Evolutionary conservation across 2,329 filamentous ascomycete genomes (phyloP).

Genomic region (Fusarium luffae): DNA sequence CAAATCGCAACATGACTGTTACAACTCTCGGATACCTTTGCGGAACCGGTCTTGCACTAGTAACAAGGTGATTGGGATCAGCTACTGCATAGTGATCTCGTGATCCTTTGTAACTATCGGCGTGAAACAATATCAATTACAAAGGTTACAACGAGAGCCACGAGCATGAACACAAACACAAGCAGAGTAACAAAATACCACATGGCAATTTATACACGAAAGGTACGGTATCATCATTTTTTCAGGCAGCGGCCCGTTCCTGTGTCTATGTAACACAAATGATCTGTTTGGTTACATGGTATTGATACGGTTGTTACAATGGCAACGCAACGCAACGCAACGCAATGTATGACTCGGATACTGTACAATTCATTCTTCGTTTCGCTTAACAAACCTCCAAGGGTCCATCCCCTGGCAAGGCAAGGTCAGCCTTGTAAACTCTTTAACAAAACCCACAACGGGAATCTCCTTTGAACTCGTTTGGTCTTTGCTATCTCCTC

Average conservation of each 20-base stretch:
- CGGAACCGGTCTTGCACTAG: slow-evolving; percentile 6
- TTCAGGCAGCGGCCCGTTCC: slow-evolving; percentile 30
- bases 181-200: not conserved
- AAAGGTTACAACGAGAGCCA: not conserved
- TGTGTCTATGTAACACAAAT: slow-evolving; percentile 12
- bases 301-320: too few relatives aligned
- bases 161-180: not conserved
- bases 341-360: not conserved
- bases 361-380: slow-evolving; percentile 8
- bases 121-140: not conserved
- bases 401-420: not conserved
- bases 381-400: not conserved
- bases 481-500: not conserved
- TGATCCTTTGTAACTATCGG: not conserved
- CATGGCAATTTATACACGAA: slow-evolving; percentile 17
- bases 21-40: not conserved
- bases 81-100: slow-evolving; percentile 7
- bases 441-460: not conserved
- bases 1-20: not conserved
- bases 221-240: not conserved
- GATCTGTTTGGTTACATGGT: not conserved
- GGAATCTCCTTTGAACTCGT: not conserved
- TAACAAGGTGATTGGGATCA: slow-evolving; percentile 27
- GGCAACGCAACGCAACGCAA: too few relatives aligned
- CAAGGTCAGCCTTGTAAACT: not conserved